phyloP scores from a whole-genome alignment of 2,329 filamentous ascomycete species.

The Penicillium griseofulvum region DNA sequence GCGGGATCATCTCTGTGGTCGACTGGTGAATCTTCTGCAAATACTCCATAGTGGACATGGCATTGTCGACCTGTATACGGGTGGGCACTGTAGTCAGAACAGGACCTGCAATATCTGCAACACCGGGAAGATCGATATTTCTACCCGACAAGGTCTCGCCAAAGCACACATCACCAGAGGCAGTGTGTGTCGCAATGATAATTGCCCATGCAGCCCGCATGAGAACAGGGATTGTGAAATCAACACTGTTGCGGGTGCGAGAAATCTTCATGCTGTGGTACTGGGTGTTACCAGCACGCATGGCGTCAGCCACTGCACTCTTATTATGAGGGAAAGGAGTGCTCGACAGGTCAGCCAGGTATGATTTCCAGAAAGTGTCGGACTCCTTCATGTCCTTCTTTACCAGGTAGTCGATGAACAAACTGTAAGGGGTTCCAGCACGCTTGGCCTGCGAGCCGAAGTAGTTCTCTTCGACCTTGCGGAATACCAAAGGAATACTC shows the following conservation, averaged over 20 bases:
- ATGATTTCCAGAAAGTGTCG: constrained; percentile 34
- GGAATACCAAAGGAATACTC: constrained; percentile 41
- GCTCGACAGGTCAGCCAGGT: constrained; percentile 28
- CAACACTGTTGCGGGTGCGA: constrained; percentile 17
- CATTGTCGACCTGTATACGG: constrained; percentile 40
- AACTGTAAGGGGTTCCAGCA: constrained; percentile 23
- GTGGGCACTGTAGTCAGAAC: constrained; percentile 38
- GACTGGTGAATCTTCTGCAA: constrained; percentile 57
- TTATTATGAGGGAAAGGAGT: constrained; percentile 31
- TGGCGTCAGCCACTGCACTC: constrained; percentile 17
- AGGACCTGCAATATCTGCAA: constrained; percentile 50
- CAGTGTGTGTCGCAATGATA: constrained; percentile 50
- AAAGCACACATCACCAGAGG: constrained; percentile 50
- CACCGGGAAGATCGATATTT: constrained; percentile 50
- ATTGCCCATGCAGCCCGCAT: constrained; percentile 55
- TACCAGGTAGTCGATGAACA: constrained; percentile 34
- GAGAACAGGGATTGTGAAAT: constrained; percentile 49
- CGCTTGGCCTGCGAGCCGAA: constrained; percentile 10
- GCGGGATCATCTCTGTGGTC: constrained; percentile 58
- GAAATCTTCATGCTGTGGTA: constrained; percentile 24
- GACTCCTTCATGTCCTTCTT: constrained; percentile 28
- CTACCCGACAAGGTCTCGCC: constrained; percentile 56
- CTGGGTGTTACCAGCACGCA: constrained; percentile 27
- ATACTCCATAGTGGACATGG: constrained; percentile 47
- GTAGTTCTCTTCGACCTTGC: constrained; percentile 40